Evolutionary conservation across 441 rosid genomes (phyloP), one percentile per base, ranked within the genome.

Genomic region (Aquilaria agallochum): DNA sequence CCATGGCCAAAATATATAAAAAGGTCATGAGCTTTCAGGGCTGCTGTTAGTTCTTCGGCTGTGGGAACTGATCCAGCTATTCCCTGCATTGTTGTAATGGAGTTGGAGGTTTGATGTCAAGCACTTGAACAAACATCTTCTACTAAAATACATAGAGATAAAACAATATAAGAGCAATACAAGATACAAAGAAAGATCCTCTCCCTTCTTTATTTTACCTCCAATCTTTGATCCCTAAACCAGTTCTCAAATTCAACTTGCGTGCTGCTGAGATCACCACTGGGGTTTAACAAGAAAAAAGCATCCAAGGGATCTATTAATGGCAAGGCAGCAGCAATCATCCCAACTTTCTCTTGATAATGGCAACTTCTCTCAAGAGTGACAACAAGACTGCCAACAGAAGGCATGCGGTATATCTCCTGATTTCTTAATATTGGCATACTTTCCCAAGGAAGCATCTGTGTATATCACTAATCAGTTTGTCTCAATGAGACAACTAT

Each of bases 361-460:
- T 60, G 72, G 67, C 56, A 55, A 64, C 80, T 83, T 77, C 80
- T 86, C 61, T 85, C 74, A 55, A 89, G 78, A 52, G 78, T 78
- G 36, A 74, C 69, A 30, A 71, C 73, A 70, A 90, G 88, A 72
- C 97, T 90, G 65, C 83, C 83, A 31, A 92, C 89, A 11, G 96
- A 89, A 61, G 99, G 99, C 97, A 95, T 88, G 59, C 98, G 93
- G 74, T 95, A 95, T 60, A 88, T 93, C 78, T 89, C 99, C 63
- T 88, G 96, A 63, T 82, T 86, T 79, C 99, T 81, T 46, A 95
- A 78, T 58, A 76, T 77, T 3, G 99, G 98, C 59, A 95, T 75
- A 70, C 76, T 95, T 78, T 95, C 99, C 99, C 99, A 95, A 10
- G 99, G 97, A 80, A 95, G 92, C 99, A 95, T 95, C 98, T 95